phyloP scores from a whole-genome alignment of 2,329 filamentous ascomycete species.

The Monosporascus sp. region DNA sequence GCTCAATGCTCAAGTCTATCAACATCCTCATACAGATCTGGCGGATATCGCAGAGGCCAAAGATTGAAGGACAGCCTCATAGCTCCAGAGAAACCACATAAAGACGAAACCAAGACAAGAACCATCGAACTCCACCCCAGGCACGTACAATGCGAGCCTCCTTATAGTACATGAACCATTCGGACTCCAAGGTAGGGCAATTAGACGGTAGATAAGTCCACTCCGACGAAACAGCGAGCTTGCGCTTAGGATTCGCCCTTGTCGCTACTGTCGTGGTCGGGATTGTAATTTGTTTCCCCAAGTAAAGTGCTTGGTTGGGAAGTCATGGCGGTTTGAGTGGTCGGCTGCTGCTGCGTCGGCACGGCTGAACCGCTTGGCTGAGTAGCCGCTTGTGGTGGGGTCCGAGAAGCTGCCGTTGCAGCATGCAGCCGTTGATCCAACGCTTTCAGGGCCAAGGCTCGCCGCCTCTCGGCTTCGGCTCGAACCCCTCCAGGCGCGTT shows the following conservation, averaged over 20 bases:
- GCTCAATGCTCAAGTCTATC: neutral
- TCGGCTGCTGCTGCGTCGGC: constrained; percentile 50
- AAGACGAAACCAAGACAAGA: neutral
- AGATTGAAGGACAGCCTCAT: neutral
- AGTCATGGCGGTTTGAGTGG: constrained; percentile 53
- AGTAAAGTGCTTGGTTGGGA: constrained; percentile 51
- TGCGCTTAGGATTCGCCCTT: constrained; percentile 21
- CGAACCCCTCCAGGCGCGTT: constrained; percentile 64
- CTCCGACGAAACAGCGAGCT: neutral
- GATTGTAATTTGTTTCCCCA: constrained; percentile 65
- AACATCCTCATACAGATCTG: neutral
- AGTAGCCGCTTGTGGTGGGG: constrained; percentile 33
- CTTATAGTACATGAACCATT: neutral
- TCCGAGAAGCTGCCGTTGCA: constrained; percentile 51
- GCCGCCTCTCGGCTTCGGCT: constrained; percentile 84
- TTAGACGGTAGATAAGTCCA: neutral
- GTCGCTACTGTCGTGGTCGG: constrained; percentile 48
- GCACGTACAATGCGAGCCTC: neutral
- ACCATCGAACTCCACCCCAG: neutral
- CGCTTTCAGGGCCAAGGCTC: constrained; percentile 84
- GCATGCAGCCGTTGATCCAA: constrained; percentile 87
- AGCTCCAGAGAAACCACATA: neutral
- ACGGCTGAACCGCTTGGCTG: constrained; percentile 48
- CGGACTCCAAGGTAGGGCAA: neutral
- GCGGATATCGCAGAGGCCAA: no score